These are phyloP conservation scores for Galium porrigens DNA, from an alignment of 305 asterid genomes.

Conservation along the genomic window DNA sequence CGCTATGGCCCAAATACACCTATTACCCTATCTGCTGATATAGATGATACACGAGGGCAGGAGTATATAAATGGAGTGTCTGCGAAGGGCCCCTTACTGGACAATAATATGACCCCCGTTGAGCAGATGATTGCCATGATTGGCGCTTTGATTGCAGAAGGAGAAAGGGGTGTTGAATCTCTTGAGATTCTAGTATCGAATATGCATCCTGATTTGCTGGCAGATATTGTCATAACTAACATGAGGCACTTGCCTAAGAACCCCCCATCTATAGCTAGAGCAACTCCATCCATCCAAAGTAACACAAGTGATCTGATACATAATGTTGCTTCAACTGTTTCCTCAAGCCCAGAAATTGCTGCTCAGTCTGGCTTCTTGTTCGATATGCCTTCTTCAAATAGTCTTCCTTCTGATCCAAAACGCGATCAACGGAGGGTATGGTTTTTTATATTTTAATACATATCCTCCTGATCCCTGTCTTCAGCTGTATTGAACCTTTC, in stretches of 20 bases:
- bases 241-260: constrained; percentile 80
- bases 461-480: not conserved
- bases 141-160: constrained; percentile 91
- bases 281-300: constrained; percentile 28
- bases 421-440: constrained; percentile 99
- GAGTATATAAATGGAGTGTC: constrained; percentile 50
- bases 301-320: constrained; percentile 35
- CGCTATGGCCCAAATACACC: constrained; percentile 38
- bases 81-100: constrained; percentile 35
- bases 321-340: constrained; percentile 43
- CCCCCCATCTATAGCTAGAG: constrained; percentile 40
- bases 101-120: constrained; percentile 50
- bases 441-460: constrained; percentile 9
- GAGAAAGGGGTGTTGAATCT: constrained; percentile 82
- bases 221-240: constrained; percentile 89
- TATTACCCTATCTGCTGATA: constrained; percentile 28
- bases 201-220: constrained; percentile 85
- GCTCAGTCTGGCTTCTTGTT: constrained; percentile 33
- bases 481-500: constrained; percentile 3
- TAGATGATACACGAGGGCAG: constrained; percentile 32
- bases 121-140: constrained; percentile 89
- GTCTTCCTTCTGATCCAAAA: constrained; percentile 49
- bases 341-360: constrained; percentile 32
- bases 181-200: constrained; percentile 72
- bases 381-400: constrained; percentile 39